Percentiles rank a stretch among this genome's conserved stretches.
Evolutionary conservation across 768 basidiomycete genomes (phyloP).

Genomic region (Lentinus brumalis): DNA sequence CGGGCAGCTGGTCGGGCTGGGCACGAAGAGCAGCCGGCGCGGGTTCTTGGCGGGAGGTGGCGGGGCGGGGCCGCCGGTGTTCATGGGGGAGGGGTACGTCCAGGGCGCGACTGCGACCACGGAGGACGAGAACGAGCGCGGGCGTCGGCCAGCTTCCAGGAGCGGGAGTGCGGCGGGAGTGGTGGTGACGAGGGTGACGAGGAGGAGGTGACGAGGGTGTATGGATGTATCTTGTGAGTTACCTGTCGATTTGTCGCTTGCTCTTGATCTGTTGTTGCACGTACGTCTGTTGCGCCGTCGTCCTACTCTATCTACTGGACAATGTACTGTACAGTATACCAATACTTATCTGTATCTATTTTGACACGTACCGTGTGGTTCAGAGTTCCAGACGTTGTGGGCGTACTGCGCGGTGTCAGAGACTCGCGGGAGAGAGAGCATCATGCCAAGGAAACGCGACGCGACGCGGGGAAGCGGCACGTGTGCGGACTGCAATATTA

Average conservation of each 20-base stretch:
- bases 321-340: background rate
- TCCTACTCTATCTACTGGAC: background rate
- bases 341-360: background rate
- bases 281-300: background rate
- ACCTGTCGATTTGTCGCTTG: conserved; percentile 15
- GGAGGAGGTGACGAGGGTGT: background rate
- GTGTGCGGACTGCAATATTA: background rate
- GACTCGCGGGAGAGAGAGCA: no score
- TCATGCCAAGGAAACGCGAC: no score
- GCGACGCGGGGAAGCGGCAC: background rate
- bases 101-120: conserved; percentile 50
- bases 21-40: conserved; percentile 50
- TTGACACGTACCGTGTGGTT: background rate
- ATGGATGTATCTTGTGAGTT: background rate
- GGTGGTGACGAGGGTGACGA: conserved; percentile 5
- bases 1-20: conserved; percentile 54
- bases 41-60: conserved; percentile 79
- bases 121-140: conserved; percentile 3
- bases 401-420: no score
- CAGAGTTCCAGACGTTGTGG: no score
- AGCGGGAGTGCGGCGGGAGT: conserved; percentile 1
- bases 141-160: conserved; percentile 3
- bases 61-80: conserved; percentile 68
- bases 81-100: conserved; percentile 70
- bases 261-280: conserved; percentile 19